Conservation (phyloP, 1,139 yeast genomes). For the Kurtzmaniella quercitrusa region DNA sequence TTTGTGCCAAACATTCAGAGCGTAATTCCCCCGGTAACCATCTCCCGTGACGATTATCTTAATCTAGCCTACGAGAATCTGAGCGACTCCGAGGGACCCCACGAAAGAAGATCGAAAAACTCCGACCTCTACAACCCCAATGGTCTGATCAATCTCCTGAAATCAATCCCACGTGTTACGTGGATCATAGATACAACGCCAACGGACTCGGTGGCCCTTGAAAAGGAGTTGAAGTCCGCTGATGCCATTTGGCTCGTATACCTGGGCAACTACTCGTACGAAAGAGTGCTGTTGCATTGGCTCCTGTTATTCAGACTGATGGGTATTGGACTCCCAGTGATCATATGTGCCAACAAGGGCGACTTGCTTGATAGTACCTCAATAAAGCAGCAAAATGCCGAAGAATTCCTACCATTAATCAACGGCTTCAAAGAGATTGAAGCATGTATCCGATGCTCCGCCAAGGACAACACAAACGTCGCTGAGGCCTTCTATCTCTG, state of each 20-base stretch:
- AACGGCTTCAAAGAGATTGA: slow-evolving; percentile 93
- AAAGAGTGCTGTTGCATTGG: slow-evolving; percentile 88
- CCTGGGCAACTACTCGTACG: slow-evolving; percentile 91
- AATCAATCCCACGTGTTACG: slow-evolving; percentile 61
- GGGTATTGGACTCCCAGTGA: slow-evolving; percentile 92
- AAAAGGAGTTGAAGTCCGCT: slow-evolving; percentile 74
- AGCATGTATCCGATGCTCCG: slow-evolving; percentile 84
- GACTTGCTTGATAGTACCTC: slow-evolving; percentile 35
- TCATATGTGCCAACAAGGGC: slow-evolving; percentile 80
- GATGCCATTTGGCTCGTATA: slow-evolving; percentile 92
- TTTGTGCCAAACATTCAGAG: slow-evolving; percentile 72
- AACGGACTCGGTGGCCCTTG: slow-evolving; percentile 56
- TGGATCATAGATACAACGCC: slow-evolving; percentile 77
- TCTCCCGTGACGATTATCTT: slow-evolving; percentile 42
- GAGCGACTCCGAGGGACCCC: slow-evolving; percentile 4
- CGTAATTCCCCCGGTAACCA: slow-evolving; percentile 77
- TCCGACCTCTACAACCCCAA: slow-evolving; percentile 4
- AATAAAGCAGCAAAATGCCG: slow-evolving; percentile 42
- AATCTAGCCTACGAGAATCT: slow-evolving; percentile 23
- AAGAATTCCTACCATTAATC: slow-evolving; percentile 80
- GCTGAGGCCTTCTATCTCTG: slow-evolving; percentile 87
- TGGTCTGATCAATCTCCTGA: slow-evolving; percentile 19
- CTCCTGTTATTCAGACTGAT: slow-evolving; percentile 85
- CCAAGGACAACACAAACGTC: slow-evolving; percentile 75
- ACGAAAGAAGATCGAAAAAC: slow-evolving; percentile 5